phyloP scores from a whole-genome alignment of 2,329 filamentous ascomycete species.

The Chrysoporthe deuterocubensis region DNA sequence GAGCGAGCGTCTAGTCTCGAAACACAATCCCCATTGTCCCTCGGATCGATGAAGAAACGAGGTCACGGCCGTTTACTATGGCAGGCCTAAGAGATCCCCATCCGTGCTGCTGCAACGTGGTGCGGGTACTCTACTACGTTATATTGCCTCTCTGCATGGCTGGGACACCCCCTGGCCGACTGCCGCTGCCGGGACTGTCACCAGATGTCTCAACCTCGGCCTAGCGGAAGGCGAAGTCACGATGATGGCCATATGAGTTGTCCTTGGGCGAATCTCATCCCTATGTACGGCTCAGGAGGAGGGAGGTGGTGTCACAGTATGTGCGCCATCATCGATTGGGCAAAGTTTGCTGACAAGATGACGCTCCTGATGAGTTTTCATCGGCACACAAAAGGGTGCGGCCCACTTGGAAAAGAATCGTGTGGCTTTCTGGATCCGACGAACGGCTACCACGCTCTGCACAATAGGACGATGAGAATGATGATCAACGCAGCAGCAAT shows the following conservation, averaged over 20 bases:
- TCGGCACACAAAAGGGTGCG: slow-evolving; percentile 11
- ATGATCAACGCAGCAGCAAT: slow-evolving; percentile 17
- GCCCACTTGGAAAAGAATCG: slow-evolving; percentile 1
- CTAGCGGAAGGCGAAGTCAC: slow-evolving; percentile 6
- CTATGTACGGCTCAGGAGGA: background rate
- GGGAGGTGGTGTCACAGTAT: slow-evolving; percentile 11
- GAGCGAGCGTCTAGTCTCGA: slow-evolving; percentile 3
- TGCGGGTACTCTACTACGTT: too few relatives aligned
- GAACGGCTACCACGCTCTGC: too few relatives aligned
- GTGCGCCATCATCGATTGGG: slow-evolving; percentile 13
- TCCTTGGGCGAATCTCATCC: slow-evolving; percentile 3
- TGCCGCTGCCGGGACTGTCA: too few relatives aligned
- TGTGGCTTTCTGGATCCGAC: slow-evolving; percentile 12
- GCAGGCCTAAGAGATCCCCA: background rate
- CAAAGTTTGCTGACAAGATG: slow-evolving; percentile 18
- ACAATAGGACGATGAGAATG: background rate
- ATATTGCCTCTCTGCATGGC: too few relatives aligned
- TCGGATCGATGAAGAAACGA: slow-evolving; percentile 4
- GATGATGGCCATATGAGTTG: slow-evolving; percentile 12
- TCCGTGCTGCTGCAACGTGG: background rate
- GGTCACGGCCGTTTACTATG: slow-evolving; percentile 1
- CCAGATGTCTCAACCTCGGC: background rate
- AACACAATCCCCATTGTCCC: slow-evolving; percentile 22
- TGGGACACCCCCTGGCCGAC: too few relatives aligned
- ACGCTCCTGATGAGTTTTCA: slow-evolving; percentile 4